Evolutionary conservation across 148 eudicot species (phyloP), one percentile per base, ranked within the genome.

Genomic region (Rhododendron williamsianum): DNA sequence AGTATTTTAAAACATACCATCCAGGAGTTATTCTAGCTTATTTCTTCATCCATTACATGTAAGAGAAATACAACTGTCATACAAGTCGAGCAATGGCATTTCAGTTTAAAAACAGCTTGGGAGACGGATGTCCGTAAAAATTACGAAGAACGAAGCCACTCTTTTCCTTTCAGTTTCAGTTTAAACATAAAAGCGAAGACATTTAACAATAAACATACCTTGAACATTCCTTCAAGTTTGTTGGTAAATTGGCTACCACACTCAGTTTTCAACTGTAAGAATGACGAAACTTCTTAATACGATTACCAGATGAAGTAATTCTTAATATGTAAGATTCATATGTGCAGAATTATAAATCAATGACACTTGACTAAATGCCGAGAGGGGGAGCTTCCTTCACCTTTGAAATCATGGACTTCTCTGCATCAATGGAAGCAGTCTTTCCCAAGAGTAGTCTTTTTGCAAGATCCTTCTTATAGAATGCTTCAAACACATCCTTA

Each of bases 181-280:
- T 48, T 48, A 21, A 63, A 38, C 63, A 86, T 15, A 51, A 67
- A 11, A 85, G 56, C 49, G 11, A 23, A 79, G 63, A 51, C 72
- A 25, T 5, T 73, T 49, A 84, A 13, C 51, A 43, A 27, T 11
- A 52, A 56, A 84, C 93, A 89, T 51, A 95, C 99, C 99, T 96
- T 96, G 87, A 95, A 96, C 99, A 96, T 96, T 89, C 99, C 99
- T 93, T 96, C 99, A 86, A 96, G 98, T 89, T 96, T 96, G 89
- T 96, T 96, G 46, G 99, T 96, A 86, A 96, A 96, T 81, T 96
- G 99, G 90, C 99, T 95, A 85, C 99, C 99, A 83, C 99, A 96
- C 89, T 96, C 99, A 6, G 99, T 96, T 89, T 96, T 96, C 82
- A 96, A 90, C 99, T 96, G 95, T 87, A 92, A 91, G 43, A 88